Evolutionary conservation across 2,329 filamentous ascomycete species (phyloP).

Genomic region (Cladophialophora chaetospira): DNA sequence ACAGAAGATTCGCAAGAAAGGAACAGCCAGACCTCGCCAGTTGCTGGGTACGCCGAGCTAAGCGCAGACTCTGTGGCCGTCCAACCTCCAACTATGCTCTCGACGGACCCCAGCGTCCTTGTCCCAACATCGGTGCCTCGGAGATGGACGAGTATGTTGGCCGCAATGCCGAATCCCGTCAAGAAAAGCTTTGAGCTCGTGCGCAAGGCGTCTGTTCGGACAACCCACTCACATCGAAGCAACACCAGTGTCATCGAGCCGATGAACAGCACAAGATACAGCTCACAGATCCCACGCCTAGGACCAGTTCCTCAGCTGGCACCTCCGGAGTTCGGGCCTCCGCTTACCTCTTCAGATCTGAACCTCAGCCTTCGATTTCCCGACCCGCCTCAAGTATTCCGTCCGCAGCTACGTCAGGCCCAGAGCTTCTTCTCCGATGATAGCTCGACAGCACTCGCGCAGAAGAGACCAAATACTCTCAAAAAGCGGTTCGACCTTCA

Average conservation of each 20-base stretch:
- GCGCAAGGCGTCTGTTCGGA: constrained; percentile 29
- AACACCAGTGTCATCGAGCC: constrained; percentile 31
- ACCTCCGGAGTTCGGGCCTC: constrained; percentile 30
- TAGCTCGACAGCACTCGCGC: constrained; percentile 36
- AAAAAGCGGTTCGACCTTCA: constrained; percentile 25
- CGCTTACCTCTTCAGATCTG: constrained; percentile 25
- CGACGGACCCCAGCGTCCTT: constrained; percentile 12
- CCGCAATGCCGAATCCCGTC: constrained; percentile 28
- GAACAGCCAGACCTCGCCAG: constrained; percentile 19
- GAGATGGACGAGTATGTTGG: constrained; percentile 31
- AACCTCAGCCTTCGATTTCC: constrained; percentile 33
- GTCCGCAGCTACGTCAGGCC: constrained; percentile 34
- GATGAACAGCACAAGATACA: constrained; percentile 30
- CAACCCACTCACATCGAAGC: constrained; percentile 27
- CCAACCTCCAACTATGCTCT: constrained; percentile 12
- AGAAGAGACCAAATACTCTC: constrained; percentile 5
- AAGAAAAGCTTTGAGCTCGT: constrained; percentile 27
- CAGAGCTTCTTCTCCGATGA: constrained; percentile 44
- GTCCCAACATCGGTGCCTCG: constrained; percentile 18
- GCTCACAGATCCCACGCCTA: constrained; percentile 15
- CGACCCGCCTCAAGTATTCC: constrained; percentile 14
- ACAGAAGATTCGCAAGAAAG: constrained; percentile 24
- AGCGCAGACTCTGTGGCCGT: constrained; percentile 28
- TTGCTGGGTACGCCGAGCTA: constrained; percentile 30
- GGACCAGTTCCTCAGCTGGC: constrained; percentile 28